Conservation (phyloP, 306 rosid species). For the Styphnolobium japonicum region DNA sequence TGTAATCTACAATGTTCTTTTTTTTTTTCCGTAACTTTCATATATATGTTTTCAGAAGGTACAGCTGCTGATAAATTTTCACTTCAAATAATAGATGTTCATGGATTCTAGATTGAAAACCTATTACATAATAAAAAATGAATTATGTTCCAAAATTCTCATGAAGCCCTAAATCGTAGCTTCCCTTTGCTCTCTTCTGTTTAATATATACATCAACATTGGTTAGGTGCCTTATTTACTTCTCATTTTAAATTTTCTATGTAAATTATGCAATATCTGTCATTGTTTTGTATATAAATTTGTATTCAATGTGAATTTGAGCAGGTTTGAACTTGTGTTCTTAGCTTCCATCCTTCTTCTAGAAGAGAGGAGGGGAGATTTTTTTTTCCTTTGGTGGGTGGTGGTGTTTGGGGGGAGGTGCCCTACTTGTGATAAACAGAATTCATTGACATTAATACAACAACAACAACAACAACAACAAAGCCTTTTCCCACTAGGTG, state of each 20-base stretch:
- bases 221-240: background rate
- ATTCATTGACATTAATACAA: background rate
- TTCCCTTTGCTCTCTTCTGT: background rate
- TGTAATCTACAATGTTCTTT: too few species aligned
- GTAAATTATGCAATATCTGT: background rate
- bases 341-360: background rate
- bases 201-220: background rate
- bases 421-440: background rate
- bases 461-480: too few species aligned
- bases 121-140: background rate
- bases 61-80: background rate
- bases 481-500: background rate
- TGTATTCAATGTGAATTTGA: background rate
- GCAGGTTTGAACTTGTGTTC: slow-evolving; percentile 6
- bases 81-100: background rate
- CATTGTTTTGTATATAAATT: background rate
- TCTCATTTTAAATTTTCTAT: background rate
- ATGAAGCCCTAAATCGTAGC: background rate
- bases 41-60: background rate
- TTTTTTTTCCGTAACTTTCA: background rate
- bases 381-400: too few species aligned
- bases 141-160: background rate
- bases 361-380: background rate
- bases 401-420: too few species aligned
- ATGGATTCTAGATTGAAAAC: background rate